Percentiles rank a stretch among this genome's conserved stretches.
Conservation (phyloP, 2,329 filamentous ascomycete species). For the Fusarium globosum region DNA sequence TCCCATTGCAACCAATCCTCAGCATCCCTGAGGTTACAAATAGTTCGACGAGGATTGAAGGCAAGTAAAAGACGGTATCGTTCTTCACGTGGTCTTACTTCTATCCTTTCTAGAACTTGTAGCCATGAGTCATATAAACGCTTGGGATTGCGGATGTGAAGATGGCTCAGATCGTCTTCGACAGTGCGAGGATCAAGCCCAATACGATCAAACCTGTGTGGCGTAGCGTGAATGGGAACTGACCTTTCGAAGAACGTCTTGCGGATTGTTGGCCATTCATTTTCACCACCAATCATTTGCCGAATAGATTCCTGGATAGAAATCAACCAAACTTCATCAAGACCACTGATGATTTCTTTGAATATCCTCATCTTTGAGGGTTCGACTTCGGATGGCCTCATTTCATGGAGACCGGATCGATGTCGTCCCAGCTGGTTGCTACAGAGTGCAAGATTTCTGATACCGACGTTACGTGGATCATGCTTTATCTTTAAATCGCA, state of each 20-base stretch:
- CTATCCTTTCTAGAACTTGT: neutral
- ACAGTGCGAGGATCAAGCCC: neutral
- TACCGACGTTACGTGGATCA: neutral
- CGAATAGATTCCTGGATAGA: neutral
- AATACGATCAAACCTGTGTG: neutral
- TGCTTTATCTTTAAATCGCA: neutral
- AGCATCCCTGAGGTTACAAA: neutral
- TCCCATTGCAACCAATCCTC: neutral
- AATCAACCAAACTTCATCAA: neutral
- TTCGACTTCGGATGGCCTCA: neutral
- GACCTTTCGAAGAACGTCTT: neutral
- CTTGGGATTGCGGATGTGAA: neutral
- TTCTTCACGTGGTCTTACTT: neutral
- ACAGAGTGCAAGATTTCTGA: neutral
- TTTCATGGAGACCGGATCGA: neutral
- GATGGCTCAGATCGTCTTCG: neutral
- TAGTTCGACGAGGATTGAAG: rapidly evolving
- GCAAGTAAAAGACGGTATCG: neutral
- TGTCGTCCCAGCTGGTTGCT: rapidly evolving
- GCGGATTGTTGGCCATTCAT: rapidly evolving
- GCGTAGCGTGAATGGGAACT: neutral
- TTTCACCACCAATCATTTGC: neutral
- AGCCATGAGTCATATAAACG: neutral
- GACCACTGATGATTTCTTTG: neutral
- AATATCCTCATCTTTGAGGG: neutral